phyloP scores from a whole-genome alignment of 805 yeast species.

The Ogataea dorogensis region DNA sequence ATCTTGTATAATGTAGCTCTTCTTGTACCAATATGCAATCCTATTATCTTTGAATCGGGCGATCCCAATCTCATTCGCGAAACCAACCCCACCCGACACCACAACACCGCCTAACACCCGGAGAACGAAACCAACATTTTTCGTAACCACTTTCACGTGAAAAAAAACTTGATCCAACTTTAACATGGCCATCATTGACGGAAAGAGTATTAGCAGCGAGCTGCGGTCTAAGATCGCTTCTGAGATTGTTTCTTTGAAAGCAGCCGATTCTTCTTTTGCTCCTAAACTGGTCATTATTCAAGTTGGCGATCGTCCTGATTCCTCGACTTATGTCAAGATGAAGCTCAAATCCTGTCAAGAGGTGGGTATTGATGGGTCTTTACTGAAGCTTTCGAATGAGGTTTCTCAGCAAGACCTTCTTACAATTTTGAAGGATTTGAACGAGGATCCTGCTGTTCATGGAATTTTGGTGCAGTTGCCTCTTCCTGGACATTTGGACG shows the following conservation, averaged over 20 bases:
- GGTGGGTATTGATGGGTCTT: conserved; percentile 69
- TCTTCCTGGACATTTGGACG: conserved; percentile 76
- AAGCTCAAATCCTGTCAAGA: conserved; percentile 87
- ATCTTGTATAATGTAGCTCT: no score
- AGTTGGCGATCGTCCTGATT: conserved; percentile 88
- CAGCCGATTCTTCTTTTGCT: conserved; percentile 48
- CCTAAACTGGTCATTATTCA: conserved; percentile 84
- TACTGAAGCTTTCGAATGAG: conserved; percentile 62
- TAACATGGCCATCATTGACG: conserved; percentile 50
- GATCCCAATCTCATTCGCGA: not conserved
- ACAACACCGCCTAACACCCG: not conserved
- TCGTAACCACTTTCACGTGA: conserved; percentile 4
- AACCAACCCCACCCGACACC: conserved; percentile 3
- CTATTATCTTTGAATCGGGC: no score
- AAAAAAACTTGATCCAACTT: conserved; percentile 3
- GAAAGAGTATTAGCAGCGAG: conserved; percentile 48
- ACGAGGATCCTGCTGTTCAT: conserved; percentile 72
- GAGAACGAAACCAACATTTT: conserved; percentile 5
- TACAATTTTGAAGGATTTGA: conserved; percentile 57
- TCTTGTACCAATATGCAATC: no score
- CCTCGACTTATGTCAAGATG: conserved; percentile 87
- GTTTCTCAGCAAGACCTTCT: conserved; percentile 61
- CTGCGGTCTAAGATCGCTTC: conserved; percentile 52
- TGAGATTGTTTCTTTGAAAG: conserved; percentile 47
- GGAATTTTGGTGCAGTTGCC: conserved; percentile 92